Evolutionary conservation across 176 grass and related monocot species (phyloP), one percentile per base, ranked within the genome.

Genomic region (Bromus sterilis): DNA sequence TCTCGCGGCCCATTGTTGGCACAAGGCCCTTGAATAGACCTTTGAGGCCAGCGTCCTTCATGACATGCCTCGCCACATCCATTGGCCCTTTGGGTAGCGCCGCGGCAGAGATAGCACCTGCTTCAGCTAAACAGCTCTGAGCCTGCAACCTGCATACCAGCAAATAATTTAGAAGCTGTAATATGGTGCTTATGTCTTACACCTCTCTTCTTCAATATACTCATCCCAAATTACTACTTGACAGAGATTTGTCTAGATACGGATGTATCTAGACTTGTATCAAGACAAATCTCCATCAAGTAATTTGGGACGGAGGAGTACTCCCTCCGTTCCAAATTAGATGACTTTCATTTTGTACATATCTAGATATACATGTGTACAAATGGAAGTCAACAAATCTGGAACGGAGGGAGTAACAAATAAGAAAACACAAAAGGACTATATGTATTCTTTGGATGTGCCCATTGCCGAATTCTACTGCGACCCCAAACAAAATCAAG

Each of bases 11-110:
- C 78, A 98, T 46, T 5, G 95, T 98, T 1, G 95, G 95, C 18
- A 90, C 74, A 0, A 94, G 81, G 70, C 95, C 95, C 76, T 94
- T 98, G 65, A 94, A 97, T 30, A 97, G 88, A 35, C 91, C 92
- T 56, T 48, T 86, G 1, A 71, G 2, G 11, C 95, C 95, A 3
- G 83, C 95, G 36, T 94, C 92, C 74, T 75, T 88, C 10, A 98
- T 33, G 1, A 98, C 95, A 20, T 94, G 95, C 72, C 67, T 93
- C 0, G 92, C 95, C 69, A 97, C 95, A 34, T 94, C 95, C 34
- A 97, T 94, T 6, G 95, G 95, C 11, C 95, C 95, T 82, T 83
- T 83, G 41, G 91, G 88, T 68, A 87, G 81, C 65, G 82, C 81
- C 48, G 84, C 59, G 0, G 61, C 81, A 1, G 89, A 76, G 73